phyloP scores from a whole-genome alignment of 2,329 filamentous ascomycete species.

The Xylariaceae sp. region DNA sequence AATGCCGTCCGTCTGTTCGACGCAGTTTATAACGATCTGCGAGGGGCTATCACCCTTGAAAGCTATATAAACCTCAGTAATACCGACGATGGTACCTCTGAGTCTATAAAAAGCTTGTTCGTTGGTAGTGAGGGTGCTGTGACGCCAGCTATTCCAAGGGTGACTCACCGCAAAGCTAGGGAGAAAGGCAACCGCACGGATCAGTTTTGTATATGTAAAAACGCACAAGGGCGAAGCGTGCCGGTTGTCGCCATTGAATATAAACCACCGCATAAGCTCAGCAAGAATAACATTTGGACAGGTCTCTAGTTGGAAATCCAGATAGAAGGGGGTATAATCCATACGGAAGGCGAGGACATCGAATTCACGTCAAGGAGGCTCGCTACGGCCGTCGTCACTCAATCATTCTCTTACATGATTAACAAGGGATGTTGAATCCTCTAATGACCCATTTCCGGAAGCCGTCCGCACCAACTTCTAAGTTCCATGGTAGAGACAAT shows the following conservation, averaged over 20 bases:
- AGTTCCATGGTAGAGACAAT: conserved; percentile 72
- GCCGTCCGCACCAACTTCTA: conserved; percentile 57
- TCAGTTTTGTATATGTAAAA: conserved; percentile 42
- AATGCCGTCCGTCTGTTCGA: conserved; percentile 44
- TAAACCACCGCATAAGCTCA: conserved; percentile 33
- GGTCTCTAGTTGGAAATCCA: conserved; percentile 45
- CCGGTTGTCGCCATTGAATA: conserved; percentile 44
- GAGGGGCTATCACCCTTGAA: conserved; percentile 45
- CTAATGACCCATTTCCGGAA: conserved; percentile 68
- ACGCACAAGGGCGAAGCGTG: conserved; percentile 27
- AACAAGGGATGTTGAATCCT: conserved; percentile 50
- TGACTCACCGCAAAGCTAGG: too few relatives aligned
- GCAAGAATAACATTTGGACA: conserved; percentile 38
- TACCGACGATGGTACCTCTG: conserved; percentile 32
- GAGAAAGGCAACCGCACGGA: too few relatives aligned
- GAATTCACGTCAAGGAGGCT: conserved; percentile 40
- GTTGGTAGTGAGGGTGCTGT: conserved; percentile 18
- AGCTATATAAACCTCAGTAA: conserved; percentile 43
- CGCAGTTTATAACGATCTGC: conserved; percentile 38
- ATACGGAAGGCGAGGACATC: conserved; percentile 41
- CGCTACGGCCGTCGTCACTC: conserved; percentile 44
- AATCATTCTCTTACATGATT: conserved; percentile 45
- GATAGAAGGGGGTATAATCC: conserved; percentile 42
- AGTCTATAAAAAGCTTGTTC: conserved; percentile 35
- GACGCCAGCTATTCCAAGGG: too few relatives aligned